phyloP scores from a whole-genome alignment of 140 eudicot genomes.

The Stevia rebaudiana region DNA sequence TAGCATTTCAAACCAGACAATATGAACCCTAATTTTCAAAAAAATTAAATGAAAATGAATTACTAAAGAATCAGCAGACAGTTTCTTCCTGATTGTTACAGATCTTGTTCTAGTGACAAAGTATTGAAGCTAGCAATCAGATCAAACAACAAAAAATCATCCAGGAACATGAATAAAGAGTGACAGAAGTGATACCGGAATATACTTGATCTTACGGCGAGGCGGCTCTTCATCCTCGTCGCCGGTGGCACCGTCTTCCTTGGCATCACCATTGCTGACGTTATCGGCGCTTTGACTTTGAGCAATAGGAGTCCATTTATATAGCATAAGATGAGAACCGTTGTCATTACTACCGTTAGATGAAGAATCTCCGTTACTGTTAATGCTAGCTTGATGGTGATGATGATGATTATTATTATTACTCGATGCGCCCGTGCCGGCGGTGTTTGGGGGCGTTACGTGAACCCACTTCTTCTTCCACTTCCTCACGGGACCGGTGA shows the following conservation, averaged over 20 bases:
- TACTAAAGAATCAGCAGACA: background rate
- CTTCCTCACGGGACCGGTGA: slow-evolving; percentile 90
- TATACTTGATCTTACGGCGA: slow-evolving; percentile 65
- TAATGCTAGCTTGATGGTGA: background rate
- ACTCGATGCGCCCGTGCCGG: slow-evolving; percentile 24
- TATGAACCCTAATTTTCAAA: slow-evolving; percentile 11
- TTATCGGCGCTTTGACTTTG: slow-evolving; percentile 31
- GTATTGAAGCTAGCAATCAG: slow-evolving; percentile 5
- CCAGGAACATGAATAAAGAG: slow-evolving; percentile 3
- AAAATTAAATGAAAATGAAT: background rate
- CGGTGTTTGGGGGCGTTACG: slow-evolving; percentile 46
- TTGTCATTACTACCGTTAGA: slow-evolving; percentile 40
- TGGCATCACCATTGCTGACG: slow-evolving; percentile 18
- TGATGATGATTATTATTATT: slow-evolving; percentile 22
- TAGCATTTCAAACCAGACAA: slow-evolving; percentile 9
- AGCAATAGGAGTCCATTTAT: slow-evolving; percentile 81
- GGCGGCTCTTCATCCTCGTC: slow-evolving; percentile 52
- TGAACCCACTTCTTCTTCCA: slow-evolving; percentile 98
- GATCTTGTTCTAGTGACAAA: slow-evolving; percentile 13
- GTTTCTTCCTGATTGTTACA: background rate
- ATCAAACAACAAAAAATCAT: background rate
- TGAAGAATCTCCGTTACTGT: slow-evolving; percentile 27
- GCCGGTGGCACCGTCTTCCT: slow-evolving; percentile 19
- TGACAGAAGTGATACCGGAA: slow-evolving; percentile 55
- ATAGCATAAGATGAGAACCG: slow-evolving; percentile 63